Base-by-base conservation (phyloP, 805 yeast genomes). In the Ogataea haglerorum region DNA sequence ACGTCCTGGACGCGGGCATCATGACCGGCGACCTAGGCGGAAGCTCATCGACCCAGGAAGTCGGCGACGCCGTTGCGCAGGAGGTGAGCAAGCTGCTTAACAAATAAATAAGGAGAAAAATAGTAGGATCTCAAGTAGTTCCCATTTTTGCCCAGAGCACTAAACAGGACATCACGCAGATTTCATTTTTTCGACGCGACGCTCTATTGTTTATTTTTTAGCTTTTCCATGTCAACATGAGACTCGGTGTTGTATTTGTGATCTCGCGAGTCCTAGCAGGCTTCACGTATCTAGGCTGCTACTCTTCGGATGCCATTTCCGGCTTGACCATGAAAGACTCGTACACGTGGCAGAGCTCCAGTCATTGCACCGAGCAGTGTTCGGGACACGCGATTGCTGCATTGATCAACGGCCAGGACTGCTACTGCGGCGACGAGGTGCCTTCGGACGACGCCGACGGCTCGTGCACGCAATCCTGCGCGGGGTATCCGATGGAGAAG, bases 1-100 rank as follows among this genome's bases (percentile, higher is more conserved):
- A 69, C 47, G 96, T 88, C 27, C 70, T 93, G 45, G 96, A 89
- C 58, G 53, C 74, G 24, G 95, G 95, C 50, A 65, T 91, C 49
- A 84, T 90, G 72, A 93, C 99, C 38, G 96, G 84, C 47, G 99
- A 90, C 64, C 72, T 90, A 55, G 83, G 89, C 40, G 99, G 99
- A 43, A 56, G 77, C n/a, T 77, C 77, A 56, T 70, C 87, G 27
- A 93, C 99, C 36, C 63, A 73, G 29, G 96, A 91, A 65, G 96
- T 93, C 43, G 98, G 98, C 60, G 95, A 89, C 62, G 97, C 96
- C 30, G 72, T 93, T 58, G 95, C 85, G 31, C 74, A 68, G 24
- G 85, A 84, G 41, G 88, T 88, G 42, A 69, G 73, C 54, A 52
- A 52, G 43, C 42, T 61, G 6, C 42, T 60, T n/a, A 16, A 27